Base-by-base conservation (phyloP, 2,329 filamentous ascomycete species). In the Monascus ruber region DNA sequence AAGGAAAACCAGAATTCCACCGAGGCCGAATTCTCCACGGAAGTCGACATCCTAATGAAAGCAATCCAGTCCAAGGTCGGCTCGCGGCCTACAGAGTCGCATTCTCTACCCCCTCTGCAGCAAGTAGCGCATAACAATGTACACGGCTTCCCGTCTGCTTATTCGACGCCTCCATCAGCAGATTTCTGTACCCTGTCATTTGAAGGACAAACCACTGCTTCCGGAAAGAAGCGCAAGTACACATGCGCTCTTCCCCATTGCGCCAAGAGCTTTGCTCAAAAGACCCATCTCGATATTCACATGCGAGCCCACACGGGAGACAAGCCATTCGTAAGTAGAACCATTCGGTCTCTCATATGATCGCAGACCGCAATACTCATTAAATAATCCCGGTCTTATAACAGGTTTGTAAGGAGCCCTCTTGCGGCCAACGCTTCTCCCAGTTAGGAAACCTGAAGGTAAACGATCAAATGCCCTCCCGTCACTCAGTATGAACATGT, bases 221-320 rank as follows among this genome's bases (percentile, higher is more conserved):
- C 54, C 27, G 59, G 55, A 29, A 62, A 62, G 44, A 70, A 68
- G 44, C 71, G 73, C 52, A 91, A 79, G 52, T 87, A 89, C 58
- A 66, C 74, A 11, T 98, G 91, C 63, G 74, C 72, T 17, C 72
- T 86, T 31, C 73, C 78, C 5, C 76, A 76, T 32, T 96, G 89
- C 61, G 70, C 72, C 50, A 93, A 91, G 68, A 78, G 74, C 45
- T 96, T 95, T 61, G 78, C 77, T 43, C 89, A 96, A 57, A 94
- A 89, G 65, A 94, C 88, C 1, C 89, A 96, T 52, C 73, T 95
- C 7, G 83, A 91, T 44, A 95, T 93, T 36, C 91, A 98, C 60
- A 79, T 77, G 34, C 76, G 88, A 47, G 81, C 83, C 4, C 91
- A 98, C 62, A 94, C 85, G 2, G 91, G 91, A 10, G 79, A 83